Conservation (phyloP, 2,329 filamentous ascomycete species). For the Colletotrichum navitas region DNA sequence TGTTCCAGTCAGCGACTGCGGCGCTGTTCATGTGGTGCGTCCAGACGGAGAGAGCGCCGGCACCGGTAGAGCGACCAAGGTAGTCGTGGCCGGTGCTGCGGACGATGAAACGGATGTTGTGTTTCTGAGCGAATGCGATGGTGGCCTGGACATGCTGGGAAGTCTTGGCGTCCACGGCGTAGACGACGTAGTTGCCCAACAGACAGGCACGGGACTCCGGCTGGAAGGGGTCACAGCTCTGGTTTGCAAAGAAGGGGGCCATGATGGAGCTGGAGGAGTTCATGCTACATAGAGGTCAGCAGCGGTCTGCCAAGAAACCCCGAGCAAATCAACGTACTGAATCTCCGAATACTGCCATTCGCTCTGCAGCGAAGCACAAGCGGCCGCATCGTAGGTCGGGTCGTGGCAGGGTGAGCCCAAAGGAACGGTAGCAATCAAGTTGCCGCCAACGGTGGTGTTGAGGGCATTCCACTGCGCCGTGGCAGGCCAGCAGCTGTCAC, state of each 20-base stretch:
- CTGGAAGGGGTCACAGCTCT: slow-evolving; percentile 57
- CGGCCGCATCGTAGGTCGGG: slow-evolving; percentile 57
- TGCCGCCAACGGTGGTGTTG: slow-evolving; percentile 62
- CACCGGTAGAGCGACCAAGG: slow-evolving; percentile 65
- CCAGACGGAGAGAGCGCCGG: slow-evolving; percentile 62
- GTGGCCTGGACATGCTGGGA: slow-evolving; percentile 51
- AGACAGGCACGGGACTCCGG: slow-evolving; percentile 55
- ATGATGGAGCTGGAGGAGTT: slow-evolving; percentile 57
- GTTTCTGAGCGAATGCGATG: slow-evolving; percentile 48
- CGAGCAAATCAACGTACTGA: slow-evolving; percentile 54
- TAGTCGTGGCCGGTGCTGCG: slow-evolving; percentile 68
- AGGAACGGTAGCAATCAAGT: slow-evolving; percentile 62
- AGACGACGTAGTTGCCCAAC: slow-evolving; percentile 59
- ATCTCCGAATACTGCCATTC: slow-evolving; percentile 59
- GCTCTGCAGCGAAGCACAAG: slow-evolving; percentile 57
- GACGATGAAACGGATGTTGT: slow-evolving; percentile 63
- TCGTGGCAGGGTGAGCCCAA: slow-evolving; percentile 61
- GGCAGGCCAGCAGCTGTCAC: slow-evolving; percentile 64
- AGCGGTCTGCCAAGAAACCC: neutral
- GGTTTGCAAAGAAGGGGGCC: slow-evolving; percentile 55
- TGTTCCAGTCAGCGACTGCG: slow-evolving; percentile 45
- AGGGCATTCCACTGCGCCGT: slow-evolving; percentile 56
- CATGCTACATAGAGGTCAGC: slow-evolving; percentile 45
- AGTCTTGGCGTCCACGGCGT: slow-evolving; percentile 53
- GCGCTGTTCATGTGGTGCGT: slow-evolving; percentile 59